phyloP scores from a whole-genome alignment of 345 rosid species.

The Ceriops decandra region DNA sequence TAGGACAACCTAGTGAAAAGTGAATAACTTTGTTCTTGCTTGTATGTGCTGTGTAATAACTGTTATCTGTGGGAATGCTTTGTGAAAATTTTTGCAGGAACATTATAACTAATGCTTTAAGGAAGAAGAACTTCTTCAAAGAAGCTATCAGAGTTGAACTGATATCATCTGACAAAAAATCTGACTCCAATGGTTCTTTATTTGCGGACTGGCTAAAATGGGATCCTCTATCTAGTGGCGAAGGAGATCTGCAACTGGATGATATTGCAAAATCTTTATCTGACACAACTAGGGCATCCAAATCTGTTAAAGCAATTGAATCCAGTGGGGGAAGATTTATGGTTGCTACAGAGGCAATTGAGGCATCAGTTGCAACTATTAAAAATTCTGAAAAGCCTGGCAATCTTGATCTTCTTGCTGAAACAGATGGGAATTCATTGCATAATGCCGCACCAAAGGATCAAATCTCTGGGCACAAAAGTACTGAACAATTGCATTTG shows the following conservation, averaged over 20 bases:
- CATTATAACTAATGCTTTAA: slow-evolving; percentile 56
- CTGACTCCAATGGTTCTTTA: slow-evolving; percentile 32
- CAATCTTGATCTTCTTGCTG: slow-evolving; percentile 8
- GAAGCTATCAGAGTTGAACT: slow-evolving; percentile 64
- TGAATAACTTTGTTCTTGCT: slow-evolving; percentile 1
- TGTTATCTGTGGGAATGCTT: slow-evolving; percentile 4
- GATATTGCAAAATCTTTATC: slow-evolving; percentile 59
- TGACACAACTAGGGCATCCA: slow-evolving; percentile 6
- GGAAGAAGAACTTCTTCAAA: slow-evolving; percentile 67
- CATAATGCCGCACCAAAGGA: slow-evolving; percentile 14
- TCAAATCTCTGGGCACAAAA: slow-evolving; percentile 8
- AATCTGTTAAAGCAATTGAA: slow-evolving; percentile 46
- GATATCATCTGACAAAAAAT: slow-evolving; percentile 36
- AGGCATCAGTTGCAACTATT: slow-evolving; percentile 19
- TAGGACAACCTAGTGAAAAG: slow-evolving; percentile 23
- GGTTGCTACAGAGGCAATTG: slow-evolving; percentile 18
- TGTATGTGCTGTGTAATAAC: slow-evolving; percentile 5
- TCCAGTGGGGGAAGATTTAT: slow-evolving; percentile 21
- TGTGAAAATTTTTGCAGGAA: slow-evolving; percentile 39
- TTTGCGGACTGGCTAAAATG: slow-evolving; percentile 60
- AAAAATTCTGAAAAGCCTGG: slow-evolving; percentile 22
- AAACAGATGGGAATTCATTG: slow-evolving; percentile 19
- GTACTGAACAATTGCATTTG: slow-evolving; percentile 14
- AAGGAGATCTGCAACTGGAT: slow-evolving; percentile 74
- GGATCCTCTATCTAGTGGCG: slow-evolving; percentile 89